Conservation (phyloP, 2,329 filamentous ascomycete genomes). For the Coniella vitis region DNA sequence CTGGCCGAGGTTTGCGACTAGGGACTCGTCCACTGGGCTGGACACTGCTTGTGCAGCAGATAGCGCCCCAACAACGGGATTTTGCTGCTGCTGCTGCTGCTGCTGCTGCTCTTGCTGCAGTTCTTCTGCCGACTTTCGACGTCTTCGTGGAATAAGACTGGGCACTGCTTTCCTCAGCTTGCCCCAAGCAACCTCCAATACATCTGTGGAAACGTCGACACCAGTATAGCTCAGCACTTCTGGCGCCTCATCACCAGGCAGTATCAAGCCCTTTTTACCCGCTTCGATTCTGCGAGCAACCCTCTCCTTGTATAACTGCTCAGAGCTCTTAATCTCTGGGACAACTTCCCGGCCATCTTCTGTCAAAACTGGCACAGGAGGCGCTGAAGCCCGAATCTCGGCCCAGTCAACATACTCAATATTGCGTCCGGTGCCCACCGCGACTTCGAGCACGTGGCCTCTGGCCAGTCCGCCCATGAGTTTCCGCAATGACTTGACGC, state of each 20-base stretch:
- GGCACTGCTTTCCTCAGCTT: constrained; percentile 40
- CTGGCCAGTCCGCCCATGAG: constrained; percentile 39
- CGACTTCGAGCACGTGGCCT: constrained; percentile 56
- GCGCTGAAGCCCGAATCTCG: constrained; percentile 25
- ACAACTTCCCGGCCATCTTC: constrained; percentile 18
- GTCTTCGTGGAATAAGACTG: constrained; percentile 21
- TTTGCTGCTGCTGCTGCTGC: constrained; percentile 16
- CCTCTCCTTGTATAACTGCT: constrained; percentile 19
- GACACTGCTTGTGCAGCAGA: constrained; percentile 5
- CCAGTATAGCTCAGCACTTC: constrained; percentile 52
- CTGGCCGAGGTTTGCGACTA: constrained; percentile 17
- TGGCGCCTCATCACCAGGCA: constrained; percentile 18
- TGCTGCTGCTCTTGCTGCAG: constrained; percentile 17
- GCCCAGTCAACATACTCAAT: constrained; percentile 53
- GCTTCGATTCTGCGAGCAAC: constrained; percentile 15
- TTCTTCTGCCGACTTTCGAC: background rate
- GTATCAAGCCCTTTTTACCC: constrained; percentile 12
- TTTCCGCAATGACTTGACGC: constrained; percentile 44
- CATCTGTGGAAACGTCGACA: constrained; percentile 53
- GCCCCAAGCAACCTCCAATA: constrained; percentile 51
- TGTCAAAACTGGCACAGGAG: constrained; percentile 6
- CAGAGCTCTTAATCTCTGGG: constrained; percentile 17
- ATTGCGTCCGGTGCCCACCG: constrained; percentile 57
- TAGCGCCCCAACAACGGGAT: background rate
- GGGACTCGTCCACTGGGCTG: constrained; percentile 10